Evolutionary conservation across 1,139 yeast genomes (phyloP).

Genomic region (Pneumocystis oryctolagi): DNA sequence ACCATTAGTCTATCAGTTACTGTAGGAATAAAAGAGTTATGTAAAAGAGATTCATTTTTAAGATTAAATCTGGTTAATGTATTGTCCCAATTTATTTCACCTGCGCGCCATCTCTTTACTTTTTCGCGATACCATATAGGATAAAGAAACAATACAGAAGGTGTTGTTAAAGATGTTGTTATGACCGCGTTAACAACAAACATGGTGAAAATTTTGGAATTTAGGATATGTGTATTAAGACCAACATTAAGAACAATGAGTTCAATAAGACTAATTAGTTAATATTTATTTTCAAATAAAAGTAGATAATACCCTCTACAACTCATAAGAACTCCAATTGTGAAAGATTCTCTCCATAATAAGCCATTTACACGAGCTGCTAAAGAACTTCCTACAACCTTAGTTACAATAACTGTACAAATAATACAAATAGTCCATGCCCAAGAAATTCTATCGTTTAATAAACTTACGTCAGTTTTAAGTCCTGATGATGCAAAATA

Average conservation of each 20-base stretch:
- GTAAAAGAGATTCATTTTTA: neutral
- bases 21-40: neutral
- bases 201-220: conserved; percentile 56
- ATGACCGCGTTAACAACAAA: conserved; percentile 67
- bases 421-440: conserved; percentile 57
- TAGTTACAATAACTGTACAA: conserved; percentile 49
- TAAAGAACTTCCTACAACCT: conserved; percentile 48
- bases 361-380: conserved; percentile 50
- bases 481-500: conserved; percentile 70
- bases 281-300: conserved; percentile 31
- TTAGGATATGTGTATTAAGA: conserved; percentile 50
- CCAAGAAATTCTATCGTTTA: conserved; percentile 57
- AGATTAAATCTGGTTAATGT: conserved; percentile 11
- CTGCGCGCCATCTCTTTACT: conserved; percentile 30
- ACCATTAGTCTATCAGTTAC: conserved; percentile 2
- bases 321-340: conserved; percentile 73
- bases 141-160: conserved; percentile 42
- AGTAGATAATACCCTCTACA: conserved; percentile 43
- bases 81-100: conserved; percentile 33
- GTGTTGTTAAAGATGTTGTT: conserved; percentile 62
- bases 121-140: conserved; percentile 34
- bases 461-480: conserved; percentile 47
- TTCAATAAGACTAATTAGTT: conserved; percentile 25
- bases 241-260: conserved; percentile 67
- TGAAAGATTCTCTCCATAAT: conserved; percentile 53